Conservation (phyloP, 371 early-diverging fungal genomes). For the Apophysomyces elegans region DNA sequence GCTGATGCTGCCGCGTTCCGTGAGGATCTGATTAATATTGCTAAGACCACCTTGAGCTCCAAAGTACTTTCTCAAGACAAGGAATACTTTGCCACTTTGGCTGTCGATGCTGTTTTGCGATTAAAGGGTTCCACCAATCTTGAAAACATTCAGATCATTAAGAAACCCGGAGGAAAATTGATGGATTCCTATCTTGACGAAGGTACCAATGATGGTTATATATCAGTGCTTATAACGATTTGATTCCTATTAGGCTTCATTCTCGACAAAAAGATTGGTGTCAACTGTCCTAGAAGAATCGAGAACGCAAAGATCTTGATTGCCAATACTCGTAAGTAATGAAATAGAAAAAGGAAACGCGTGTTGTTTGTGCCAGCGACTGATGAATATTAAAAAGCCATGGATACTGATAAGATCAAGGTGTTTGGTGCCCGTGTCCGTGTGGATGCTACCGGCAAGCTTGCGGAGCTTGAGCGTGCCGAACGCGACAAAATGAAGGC, state of each 20-base stretch:
- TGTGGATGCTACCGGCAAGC: constrained; percentile 96
- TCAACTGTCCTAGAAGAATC: constrained; percentile 95
- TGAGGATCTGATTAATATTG: constrained; percentile 94
- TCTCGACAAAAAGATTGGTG: constrained; percentile 98
- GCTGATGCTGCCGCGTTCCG: constrained; percentile 71
- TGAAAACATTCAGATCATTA: constrained; percentile 99
- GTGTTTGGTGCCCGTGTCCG: constrained; percentile 98
- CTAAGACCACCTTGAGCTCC: constrained; percentile 97
- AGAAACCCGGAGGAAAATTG: constrained; percentile 97
- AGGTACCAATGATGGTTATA: constrained; percentile 50
- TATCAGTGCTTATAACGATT: not conserved
- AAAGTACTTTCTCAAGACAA: constrained; percentile 98
- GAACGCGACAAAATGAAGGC: constrained; percentile 99
- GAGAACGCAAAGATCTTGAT: constrained; percentile 97
- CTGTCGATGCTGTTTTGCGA: constrained; percentile 97
- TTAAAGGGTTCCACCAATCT: constrained; percentile 97
- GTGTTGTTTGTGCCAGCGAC: not conserved
- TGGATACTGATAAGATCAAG: constrained; percentile 99
- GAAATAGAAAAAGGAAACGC: constrained; percentile 3
- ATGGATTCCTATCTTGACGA: constrained; percentile 97
- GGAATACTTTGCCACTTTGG: constrained; percentile 95
- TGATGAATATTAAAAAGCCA: constrained; percentile 57
- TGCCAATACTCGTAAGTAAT: constrained; percentile 93
- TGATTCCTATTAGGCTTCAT: constrained; percentile 75
- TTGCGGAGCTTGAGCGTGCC: constrained; percentile 98